Conservation (phyloP, 352 stramenopile species). For the Aphanomyces stellatus region DNA sequence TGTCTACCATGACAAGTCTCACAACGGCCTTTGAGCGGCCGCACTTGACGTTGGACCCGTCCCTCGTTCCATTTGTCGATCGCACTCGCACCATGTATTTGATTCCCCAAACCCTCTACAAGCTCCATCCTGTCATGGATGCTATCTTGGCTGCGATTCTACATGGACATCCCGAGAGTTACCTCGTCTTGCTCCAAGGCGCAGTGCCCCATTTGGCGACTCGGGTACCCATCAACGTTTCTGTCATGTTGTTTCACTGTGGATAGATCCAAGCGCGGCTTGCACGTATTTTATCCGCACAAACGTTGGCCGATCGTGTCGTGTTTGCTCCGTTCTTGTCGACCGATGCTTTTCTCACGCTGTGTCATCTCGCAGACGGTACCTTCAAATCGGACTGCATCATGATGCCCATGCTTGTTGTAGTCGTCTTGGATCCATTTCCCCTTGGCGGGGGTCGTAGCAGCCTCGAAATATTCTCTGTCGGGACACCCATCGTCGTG, state of each 20-base stretch:
- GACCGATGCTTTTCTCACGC: slow-evolving; percentile 31
- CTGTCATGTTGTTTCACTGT: background rate
- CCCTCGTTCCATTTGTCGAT: slow-evolving; percentile 5
- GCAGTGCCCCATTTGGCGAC: slow-evolving; percentile 25
- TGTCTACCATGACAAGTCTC: slow-evolving; percentile 49
- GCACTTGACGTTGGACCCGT: background rate
- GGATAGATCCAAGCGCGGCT: slow-evolving; percentile 25
- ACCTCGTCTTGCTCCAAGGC: slow-evolving; percentile 35
- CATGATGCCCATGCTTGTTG: slow-evolving; percentile 26
- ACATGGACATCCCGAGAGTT: slow-evolving; percentile 17
- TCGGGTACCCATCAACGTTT: slow-evolving; percentile 12
- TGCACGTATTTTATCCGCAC: slow-evolving; percentile 19
- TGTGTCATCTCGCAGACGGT: slow-evolving; percentile 33
- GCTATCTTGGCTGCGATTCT: slow-evolving; percentile 34
- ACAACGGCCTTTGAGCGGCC: slow-evolving; percentile 38
- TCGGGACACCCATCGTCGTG: slow-evolving; percentile 53
- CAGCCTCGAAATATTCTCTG: slow-evolving; percentile 49
- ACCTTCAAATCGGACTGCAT: slow-evolving; percentile 21
- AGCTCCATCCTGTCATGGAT: slow-evolving; percentile 60
- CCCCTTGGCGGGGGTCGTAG: slow-evolving; percentile 48
- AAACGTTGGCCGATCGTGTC: slow-evolving; percentile 26
- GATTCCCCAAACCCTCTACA: slow-evolving; percentile 60
- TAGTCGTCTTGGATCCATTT: slow-evolving; percentile 52
- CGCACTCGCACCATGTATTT: slow-evolving; percentile 32
- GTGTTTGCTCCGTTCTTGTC: slow-evolving; percentile 37